Evolutionary conservation across 2,329 filamentous ascomycete genomes (phyloP).

Genomic region (Penicillium italicum): DNA sequence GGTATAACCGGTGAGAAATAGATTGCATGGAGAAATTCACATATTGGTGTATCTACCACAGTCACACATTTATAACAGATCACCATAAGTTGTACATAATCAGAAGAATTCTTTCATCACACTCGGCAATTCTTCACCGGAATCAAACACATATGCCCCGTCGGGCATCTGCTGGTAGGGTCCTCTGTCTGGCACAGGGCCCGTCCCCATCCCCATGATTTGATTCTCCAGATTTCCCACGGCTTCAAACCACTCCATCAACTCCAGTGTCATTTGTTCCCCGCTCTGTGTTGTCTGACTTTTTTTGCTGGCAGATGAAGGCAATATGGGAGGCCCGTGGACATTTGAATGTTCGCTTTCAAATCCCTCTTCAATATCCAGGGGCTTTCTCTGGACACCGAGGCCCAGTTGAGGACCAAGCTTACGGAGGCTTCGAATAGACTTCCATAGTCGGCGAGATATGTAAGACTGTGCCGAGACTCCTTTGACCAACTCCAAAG

Average conservation of each 20-base stretch:
- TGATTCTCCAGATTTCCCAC: constrained; percentile 52
- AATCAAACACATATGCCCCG: constrained; percentile 44
- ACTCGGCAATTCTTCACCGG: constrained; percentile 56
- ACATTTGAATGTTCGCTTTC: neutral
- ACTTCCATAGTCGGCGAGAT: constrained; percentile 61
- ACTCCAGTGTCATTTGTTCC: constrained; percentile 56
- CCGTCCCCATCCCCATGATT: constrained; percentile 34
- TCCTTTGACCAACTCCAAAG: constrained; percentile 59
- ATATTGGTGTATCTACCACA: too few species aligned
- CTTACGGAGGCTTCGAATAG: constrained; percentile 58
- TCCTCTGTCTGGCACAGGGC: constrained; percentile 17
- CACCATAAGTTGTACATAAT: neutral
- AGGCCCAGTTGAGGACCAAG: constrained; percentile 59
- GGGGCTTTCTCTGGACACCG: constrained; percentile 29
- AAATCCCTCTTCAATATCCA: neutral
- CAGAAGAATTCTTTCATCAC: constrained; percentile 52
- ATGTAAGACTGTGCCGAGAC: constrained; percentile 59
- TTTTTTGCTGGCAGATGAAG: constrained; percentile 55
- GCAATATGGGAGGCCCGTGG: constrained; percentile 50
- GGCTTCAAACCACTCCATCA: constrained; percentile 61
- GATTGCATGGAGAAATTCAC: neutral
- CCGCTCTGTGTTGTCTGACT: constrained; percentile 44
- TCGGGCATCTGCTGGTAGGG: constrained; percentile 29
- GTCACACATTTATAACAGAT: neutral
- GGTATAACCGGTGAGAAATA: neutral